Evolutionary conservation across 164 flowering plant genomes (phyloP), one percentile per base, ranked within the genome.

Genomic region (Berberis vulgaris): DNA sequence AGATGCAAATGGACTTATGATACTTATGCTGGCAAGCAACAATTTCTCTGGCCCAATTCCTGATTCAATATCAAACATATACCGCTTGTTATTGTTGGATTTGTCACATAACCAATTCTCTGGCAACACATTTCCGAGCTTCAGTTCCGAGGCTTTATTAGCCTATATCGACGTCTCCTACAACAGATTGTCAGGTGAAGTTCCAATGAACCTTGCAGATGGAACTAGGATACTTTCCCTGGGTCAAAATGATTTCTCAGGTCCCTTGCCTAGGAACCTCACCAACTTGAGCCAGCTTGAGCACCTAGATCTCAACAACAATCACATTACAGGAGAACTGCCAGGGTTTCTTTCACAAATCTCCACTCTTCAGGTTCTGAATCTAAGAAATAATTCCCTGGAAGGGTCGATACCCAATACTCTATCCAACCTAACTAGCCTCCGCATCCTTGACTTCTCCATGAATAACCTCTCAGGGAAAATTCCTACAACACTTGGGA

Each of bases 271-370:
- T 41, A 60, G 13, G 53, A 73, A 72, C 43, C 65, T 83, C 43
- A 76, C 67, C 40, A 60, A 64, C 6, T 12, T 81, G 67, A 73
- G 52, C 67, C 42, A 68, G 55, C 79, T 82, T 1, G 78, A 81
- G 69, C 80, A 78, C 41, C 72, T 81, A 4, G 81, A 80, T 67
- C 78, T 84, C 60, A 84, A 80, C 52, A 74, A 75, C 75, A 84
- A 84, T 66, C 66, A 45, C 2, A 80, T 82, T 49, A 66, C 76
- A 3, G 84, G 83, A 41, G 72, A 74, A 40, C 43, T 80, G 1
- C 83, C 83, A 4, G 60, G 60, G 0, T 76, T 69, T 45, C 63
- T 84, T 41, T 56, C 74, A 9, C 67, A 69, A 42, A 60, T 84
- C n/a, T 68, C 84, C 7, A 66, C 76, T 2, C 85, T 84, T 61